Evolutionary conservation across 202 grass and related monocot genomes (phyloP).

Genomic region (Hordeum pubiflorum): DNA sequence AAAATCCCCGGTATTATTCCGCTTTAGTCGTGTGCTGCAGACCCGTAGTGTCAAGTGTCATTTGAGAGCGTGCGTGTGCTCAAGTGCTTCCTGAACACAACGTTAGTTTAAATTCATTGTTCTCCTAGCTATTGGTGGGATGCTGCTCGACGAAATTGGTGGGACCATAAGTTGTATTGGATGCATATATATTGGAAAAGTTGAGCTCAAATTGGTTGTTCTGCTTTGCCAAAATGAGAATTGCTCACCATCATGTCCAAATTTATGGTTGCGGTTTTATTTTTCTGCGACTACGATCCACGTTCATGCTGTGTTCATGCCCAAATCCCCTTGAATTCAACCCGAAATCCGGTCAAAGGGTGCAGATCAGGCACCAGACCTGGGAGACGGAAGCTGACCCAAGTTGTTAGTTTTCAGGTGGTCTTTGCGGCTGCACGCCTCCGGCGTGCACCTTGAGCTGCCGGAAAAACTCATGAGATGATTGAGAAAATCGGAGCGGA

Average conservation of each 20-base stretch:
- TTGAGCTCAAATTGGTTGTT: not conserved
- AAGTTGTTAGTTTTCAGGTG: conserved; percentile 26
- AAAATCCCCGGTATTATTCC: not conserved
- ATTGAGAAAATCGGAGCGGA: not conserved
- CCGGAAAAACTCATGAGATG: not conserved
- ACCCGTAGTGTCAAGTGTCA: not conserved
- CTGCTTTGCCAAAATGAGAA: not conserved
- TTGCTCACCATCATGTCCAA: not conserved
- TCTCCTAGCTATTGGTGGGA: not conserved
- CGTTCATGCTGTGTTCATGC: not conserved
- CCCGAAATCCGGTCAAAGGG: not conserved
- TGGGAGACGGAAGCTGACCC: not conserved
- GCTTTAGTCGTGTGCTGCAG: not conserved
- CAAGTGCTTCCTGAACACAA: not conserved
- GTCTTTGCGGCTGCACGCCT: conserved; percentile 5
- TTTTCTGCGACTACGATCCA: not conserved
- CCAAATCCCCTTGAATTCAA: not conserved
- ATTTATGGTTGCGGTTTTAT: not conserved
- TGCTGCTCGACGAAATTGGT: not conserved
- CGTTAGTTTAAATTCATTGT: not conserved
- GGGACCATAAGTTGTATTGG: not conserved
- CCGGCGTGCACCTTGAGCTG: not conserved
- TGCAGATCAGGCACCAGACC: not conserved
- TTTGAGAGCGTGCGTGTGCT: not conserved
- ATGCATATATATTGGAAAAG: not conserved